Conservation (phyloP, 441 rosid genomes). For the Raphanus hybrid region DNA sequence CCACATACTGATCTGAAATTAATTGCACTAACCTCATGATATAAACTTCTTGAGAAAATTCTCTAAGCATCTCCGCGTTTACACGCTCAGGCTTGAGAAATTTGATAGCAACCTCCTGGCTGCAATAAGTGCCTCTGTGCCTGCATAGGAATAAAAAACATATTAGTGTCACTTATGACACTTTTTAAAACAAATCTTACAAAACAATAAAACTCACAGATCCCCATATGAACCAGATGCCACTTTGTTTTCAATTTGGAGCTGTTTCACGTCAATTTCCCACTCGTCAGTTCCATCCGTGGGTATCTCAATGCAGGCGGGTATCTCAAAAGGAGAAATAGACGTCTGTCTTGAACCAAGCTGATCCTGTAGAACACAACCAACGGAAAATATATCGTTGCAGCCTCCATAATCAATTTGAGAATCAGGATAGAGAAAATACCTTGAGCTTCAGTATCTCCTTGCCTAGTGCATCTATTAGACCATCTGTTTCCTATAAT, state of each 20-base stretch:
- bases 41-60: conserved; percentile 76
- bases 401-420: no score
- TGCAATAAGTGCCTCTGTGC: conserved; percentile 80
- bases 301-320: conserved; percentile 78
- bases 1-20: conserved; percentile 7
- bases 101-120: conserved; percentile 90
- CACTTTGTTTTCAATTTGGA: no score
- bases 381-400: conserved; percentile 3
- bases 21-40: conserved; percentile 77
- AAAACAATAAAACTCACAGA: conserved; percentile 60
- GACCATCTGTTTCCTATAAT: conserved; percentile 48
- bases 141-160: conserved; percentile 50
- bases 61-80: no score
- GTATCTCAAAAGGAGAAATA: conserved; percentile 52
- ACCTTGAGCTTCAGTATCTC: conserved; percentile 74
- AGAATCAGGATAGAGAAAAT: no score
- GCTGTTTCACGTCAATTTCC: no score
- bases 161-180: conserved; percentile 9
- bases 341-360: conserved; percentile 50
- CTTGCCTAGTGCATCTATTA: conserved; percentile 60
- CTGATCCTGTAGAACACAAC: conserved; percentile 57
- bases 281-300: background rate
- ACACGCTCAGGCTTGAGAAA: no score
- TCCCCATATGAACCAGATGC: no score
- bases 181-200: conserved; percentile 3